phyloP scores from a whole-genome alignment of 345 rosid species.

The Ailanthus altissimus region DNA sequence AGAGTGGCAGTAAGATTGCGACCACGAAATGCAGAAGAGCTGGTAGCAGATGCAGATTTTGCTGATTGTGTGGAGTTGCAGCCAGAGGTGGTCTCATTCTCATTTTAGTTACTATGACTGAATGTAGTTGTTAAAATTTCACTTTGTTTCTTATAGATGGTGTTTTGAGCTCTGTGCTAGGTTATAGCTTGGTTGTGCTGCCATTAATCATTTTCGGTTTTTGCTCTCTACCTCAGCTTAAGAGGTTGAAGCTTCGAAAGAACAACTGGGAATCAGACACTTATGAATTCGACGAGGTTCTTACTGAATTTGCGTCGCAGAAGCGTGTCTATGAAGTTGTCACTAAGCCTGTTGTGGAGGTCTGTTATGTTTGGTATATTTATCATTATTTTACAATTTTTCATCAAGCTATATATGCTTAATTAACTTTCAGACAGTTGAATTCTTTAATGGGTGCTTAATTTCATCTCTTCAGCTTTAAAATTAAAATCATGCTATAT shows the following conservation, averaged over 20 bases:
- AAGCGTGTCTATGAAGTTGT: constrained; percentile 95
- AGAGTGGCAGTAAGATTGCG: constrained; percentile 94
- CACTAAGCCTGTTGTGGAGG: constrained; percentile 99
- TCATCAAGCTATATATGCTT: constrained; percentile 1
- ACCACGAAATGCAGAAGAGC: constrained; percentile 87
- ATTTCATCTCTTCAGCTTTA: neutral
- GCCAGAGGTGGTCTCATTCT: constrained; percentile 65
- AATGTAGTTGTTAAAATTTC: neutral
- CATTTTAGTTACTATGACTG: neutral
- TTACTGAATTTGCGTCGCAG: constrained; percentile 95
- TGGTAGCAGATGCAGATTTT: constrained; percentile 92
- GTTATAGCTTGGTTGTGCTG: constrained; percentile 14
- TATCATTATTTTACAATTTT: neutral
- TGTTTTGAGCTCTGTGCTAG: constrained; percentile 9
- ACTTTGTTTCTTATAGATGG: neutral
- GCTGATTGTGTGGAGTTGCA: constrained; percentile 96
- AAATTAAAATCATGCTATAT: neutral
- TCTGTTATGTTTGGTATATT: constrained; percentile 25
- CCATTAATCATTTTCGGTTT: constrained; percentile 8
- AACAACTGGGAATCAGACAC: constrained; percentile 99
- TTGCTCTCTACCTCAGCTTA: constrained; percentile 49
- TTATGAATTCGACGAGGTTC: constrained; percentile 93
- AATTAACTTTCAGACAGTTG: neutral
- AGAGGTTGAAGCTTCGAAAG: constrained; percentile 93
- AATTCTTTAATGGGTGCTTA: neutral